Evolutionary conservation across 768 basidiomycete species (phyloP), one percentile per base, ranked within the genome.

Genomic region (Mycena galopus): DNA sequence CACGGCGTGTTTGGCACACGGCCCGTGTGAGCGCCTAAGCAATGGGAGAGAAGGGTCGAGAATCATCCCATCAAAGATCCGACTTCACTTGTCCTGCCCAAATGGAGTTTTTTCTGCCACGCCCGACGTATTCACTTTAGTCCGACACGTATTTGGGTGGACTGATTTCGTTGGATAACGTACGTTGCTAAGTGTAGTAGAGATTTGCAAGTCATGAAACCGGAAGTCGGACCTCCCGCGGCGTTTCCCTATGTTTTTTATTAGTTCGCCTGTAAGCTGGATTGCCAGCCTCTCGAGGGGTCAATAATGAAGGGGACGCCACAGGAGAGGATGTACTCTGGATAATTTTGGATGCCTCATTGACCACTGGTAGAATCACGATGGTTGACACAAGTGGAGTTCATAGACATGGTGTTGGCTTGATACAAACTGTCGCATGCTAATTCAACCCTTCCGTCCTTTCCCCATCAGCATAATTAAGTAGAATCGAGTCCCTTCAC

Each of bases 51-150:
- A 44, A 12, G 6, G n/a, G 6, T 44, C 19, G 19, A 47, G 7
- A 56, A 56, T 69, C 68, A 63, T 12, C 30, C 16, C 25, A 69
- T 69, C 61, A 69, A 33, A 69, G 69, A 71, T 71, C 35, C 47
- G 69, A 63, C 27, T 51, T 25, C 2, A 25, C 2, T 2, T 61
- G 2, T 37, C 4, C 42, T n/a, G 44, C 56, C n/a, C n/a, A n/a
- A n/a, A n/a, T n/a, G n/a, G n/a, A n/a, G n/a, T n/a, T n/a, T n/a
- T n/a, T n/a, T n/a, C n/a, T n/a, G n/a, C n/a, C 56, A 67, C 42
- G 57, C 25, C 12, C 56, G 57, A 50, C 57, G 19, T 66, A 44
- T 29, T 37, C n/a, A 33, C 19, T 27, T 55, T 11, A 29, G 35
- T 55, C 42, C 5, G 14, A 30, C 58, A 39, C 14, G 58, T 37